Base-by-base conservation (phyloP, 148 eudicot genomes). In the Polygonum aviculare region DNA sequence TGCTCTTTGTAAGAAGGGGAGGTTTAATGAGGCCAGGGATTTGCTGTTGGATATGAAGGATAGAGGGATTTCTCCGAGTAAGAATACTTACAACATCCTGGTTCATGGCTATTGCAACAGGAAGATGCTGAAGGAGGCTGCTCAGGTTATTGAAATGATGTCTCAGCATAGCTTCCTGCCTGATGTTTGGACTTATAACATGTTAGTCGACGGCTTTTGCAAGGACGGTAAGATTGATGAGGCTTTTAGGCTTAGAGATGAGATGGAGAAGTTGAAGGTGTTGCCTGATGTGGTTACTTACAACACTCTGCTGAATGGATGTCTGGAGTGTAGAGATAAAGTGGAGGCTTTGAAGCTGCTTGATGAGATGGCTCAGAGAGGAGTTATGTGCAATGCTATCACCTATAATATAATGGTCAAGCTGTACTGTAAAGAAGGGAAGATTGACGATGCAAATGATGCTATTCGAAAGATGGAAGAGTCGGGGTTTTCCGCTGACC, bases 111-210 rank as follows among this genome's bases (percentile, higher is more conserved):
- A 90, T 85, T 91, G 98, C 84, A 88, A 81, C 72, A 86, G 86
- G 88, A 92, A 92, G 50, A 84, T 84, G 93, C 79, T 91, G 80
- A 82, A 82, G 80, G 97, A 94, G 63, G 98, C 93, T 2, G 84
- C 86, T 2, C 76, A 82, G 71, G 78, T 94, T 71, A 76, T 91
- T 15, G 91, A 90, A 69, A 60, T 94, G 85, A 94, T 94, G 95
- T 80, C 69, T 6, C 86, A 85, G 71, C 80, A 85, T 52, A 79
- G 81, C 44, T 18, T 81, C 41, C 79, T 90, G 83, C 97, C 97
- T 1, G 95, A 94, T 84, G 77, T 84, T 80, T 87, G 93, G 95
- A 94, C 98, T 19, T 91, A 88, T 80, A 90, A 91, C 73, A 86
- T 83, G 87, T 41, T 91, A 78, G 83, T 91, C 51, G 76, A 78